Evolutionary conservation across 257 asterid genomes (phyloP), one percentile per base, ranked within the genome.

Genomic region (Pogostemon cablin): DNA sequence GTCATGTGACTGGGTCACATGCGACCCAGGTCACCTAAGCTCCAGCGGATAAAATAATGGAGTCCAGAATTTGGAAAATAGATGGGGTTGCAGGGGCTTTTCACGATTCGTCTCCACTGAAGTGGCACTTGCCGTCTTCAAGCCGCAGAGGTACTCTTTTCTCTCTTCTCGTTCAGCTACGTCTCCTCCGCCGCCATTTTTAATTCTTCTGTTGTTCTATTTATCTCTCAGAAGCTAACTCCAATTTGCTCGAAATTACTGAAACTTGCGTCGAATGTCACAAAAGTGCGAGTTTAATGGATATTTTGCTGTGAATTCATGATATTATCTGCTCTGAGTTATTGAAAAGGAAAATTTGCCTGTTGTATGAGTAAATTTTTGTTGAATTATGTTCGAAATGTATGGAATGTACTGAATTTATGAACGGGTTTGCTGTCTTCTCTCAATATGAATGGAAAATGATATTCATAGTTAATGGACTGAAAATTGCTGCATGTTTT

Each of bases 111-210:
- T n/a, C 52, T 42, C 37, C 11, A 42, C 47, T 52, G 66, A 9
- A 9, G 42, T 39, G 39, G 10, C 71, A 53, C 65, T 41, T 43
- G 60, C 59, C 50, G 65, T 49, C 65, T 46, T 46, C 74, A 9
- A 60, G 48, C 71, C 42, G 12, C 65, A 49, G 79, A 57, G 79
- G 76, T 72, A 67, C 25, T 35, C n/a, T 38, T 6, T 9, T 10
- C 35, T 41, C 72, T 35, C 44, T 65, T 70, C 20, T 64, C 35
- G 48, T 12, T 7, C 6, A 37, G 8, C 32, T 63, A n/a, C 55
- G 49, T 76, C 60, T 65, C 7, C 69, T 52, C 20, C 65, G 35
- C 38, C 43, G 57, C 15, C 0, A 8, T 53, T 7, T 55, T 62
- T 60, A 2, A 41, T 54, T 54, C 56, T 61, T 32, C 17, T 6